Percentiles rank a stretch among this genome's conserved stretches.
Conservation (phyloP, 441 rosid species). For the Arabidopsis hybrid region DNA sequence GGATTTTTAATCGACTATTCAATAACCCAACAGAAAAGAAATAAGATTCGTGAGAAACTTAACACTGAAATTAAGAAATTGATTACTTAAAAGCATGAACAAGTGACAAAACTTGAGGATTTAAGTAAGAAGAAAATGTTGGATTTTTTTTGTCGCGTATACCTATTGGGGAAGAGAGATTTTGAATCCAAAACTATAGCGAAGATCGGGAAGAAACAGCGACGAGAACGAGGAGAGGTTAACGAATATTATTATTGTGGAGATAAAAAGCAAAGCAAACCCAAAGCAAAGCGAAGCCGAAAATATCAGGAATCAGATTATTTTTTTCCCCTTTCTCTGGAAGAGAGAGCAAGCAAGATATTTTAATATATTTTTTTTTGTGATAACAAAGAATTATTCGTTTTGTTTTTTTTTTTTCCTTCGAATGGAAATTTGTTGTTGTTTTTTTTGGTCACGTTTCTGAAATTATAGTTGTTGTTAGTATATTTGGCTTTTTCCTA, state of each 20-base stretch:
- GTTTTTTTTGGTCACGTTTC: too few relatives aligned
- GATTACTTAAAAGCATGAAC: not conserved
- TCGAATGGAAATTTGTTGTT: too few relatives aligned
- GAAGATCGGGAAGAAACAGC: slow-evolving; percentile 33
- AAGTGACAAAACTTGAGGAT: slow-evolving; percentile 29
- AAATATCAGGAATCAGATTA: slow-evolving; percentile 32
- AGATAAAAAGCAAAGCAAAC: slow-evolving; percentile 5
- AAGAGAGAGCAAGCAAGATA: slow-evolving; percentile 22
- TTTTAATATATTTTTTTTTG: not conserved
- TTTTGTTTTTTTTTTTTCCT: too few relatives aligned
- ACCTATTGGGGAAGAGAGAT: slow-evolving; percentile 25
- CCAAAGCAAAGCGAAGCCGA: slow-evolving; percentile 37
- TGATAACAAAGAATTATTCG: not conserved
- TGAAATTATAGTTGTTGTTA: too few relatives aligned
- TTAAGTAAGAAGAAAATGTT: not conserved
- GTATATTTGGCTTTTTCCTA: too few relatives aligned
- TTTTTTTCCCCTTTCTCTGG: slow-evolving; percentile 30
- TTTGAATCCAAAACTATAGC: slow-evolving; percentile 26
- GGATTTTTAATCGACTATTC: too few relatives aligned
- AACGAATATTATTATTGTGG: slow-evolving; percentile 12
- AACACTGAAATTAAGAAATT: not conserved
- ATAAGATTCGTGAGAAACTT: not conserved
- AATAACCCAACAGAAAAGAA: too few relatives aligned
- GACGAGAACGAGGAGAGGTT: slow-evolving; percentile 46
- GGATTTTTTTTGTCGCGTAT: not conserved